phyloP scores from a whole-genome alignment of 1,284 basidiomycete genomes.

The Leccinum solheimii region DNA sequence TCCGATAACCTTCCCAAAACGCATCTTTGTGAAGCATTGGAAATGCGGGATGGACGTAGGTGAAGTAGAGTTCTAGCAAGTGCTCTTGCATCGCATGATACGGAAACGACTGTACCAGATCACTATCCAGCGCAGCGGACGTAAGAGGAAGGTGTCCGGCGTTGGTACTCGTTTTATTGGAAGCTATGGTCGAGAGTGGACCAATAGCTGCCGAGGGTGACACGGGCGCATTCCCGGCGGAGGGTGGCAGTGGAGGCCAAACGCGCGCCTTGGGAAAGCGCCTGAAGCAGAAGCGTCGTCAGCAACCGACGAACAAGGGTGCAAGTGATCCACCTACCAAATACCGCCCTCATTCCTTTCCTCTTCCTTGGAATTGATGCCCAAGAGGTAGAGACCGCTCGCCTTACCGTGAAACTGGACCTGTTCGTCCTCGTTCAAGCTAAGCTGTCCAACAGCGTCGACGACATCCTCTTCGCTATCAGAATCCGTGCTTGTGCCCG shows the following conservation, averaged over 20 bases:
- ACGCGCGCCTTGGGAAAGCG: slow-evolving; percentile 47
- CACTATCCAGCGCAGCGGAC: slow-evolving; percentile 36
- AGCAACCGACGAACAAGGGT: background rate
- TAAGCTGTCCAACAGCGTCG: slow-evolving; percentile 79
- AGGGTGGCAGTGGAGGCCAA: slow-evolving; percentile 68
- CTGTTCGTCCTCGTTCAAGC: slow-evolving; percentile 80
- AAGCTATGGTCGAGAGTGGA: slow-evolving; percentile 5
- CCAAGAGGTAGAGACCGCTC: slow-evolving; percentile 77
- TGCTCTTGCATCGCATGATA: slow-evolving; percentile 59
- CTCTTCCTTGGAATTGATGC: slow-evolving; percentile 58
- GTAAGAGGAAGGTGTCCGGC: slow-evolving; percentile 13
- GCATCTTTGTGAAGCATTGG: slow-evolving; percentile 71
- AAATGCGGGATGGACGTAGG: slow-evolving; percentile 73
- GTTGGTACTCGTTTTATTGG: slow-evolving; percentile 8
- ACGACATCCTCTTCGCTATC: slow-evolving; percentile 54
- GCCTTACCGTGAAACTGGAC: slow-evolving; percentile 79
- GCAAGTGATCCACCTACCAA: slow-evolving; percentile 49
- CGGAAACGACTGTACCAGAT: slow-evolving; percentile 48
- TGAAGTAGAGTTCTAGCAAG: slow-evolving; percentile 74
- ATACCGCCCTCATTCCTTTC: slow-evolving; percentile 75
- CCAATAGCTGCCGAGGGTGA: slow-evolving; percentile 11
- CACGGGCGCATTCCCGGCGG: slow-evolving; percentile 13
- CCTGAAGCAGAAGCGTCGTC: slow-evolving; percentile 40
- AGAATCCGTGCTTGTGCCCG: slow-evolving; percentile 35
- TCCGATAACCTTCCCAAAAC: slow-evolving; percentile 63